Evolutionary conservation across 345 rosid genomes (phyloP).

Genomic region (Populus tremula): DNA sequence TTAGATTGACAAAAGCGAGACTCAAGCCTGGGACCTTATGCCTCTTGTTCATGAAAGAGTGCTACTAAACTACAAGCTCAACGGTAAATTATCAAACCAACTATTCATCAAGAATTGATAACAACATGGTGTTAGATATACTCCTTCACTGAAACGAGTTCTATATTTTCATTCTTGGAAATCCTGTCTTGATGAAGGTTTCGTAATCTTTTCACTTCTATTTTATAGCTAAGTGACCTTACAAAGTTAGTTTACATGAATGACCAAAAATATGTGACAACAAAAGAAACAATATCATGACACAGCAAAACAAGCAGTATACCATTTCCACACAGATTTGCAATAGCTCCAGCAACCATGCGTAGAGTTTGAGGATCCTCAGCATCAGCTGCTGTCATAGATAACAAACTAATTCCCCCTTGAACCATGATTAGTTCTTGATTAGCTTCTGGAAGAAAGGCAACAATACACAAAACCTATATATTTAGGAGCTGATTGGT

Average conservation of each 20-base stretch:
- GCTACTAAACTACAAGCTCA: not conserved
- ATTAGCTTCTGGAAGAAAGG: constrained; percentile 28
- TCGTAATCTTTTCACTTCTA: not conserved
- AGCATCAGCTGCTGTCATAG: constrained; percentile 36
- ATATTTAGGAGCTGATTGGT: not conserved
- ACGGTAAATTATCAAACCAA: not conserved
- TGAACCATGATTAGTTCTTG: constrained; percentile 35
- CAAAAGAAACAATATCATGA: not conserved
- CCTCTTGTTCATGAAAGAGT: not conserved
- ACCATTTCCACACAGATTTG: constrained; percentile 37
- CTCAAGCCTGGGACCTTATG: not conserved
- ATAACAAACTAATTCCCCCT: constrained; percentile 33
- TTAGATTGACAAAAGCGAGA: not conserved
- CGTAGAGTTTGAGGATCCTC: constrained; percentile 41
- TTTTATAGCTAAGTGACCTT: not conserved
- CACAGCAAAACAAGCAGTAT: constrained; percentile 2
- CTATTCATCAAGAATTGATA: not conserved
- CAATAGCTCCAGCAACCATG: constrained; percentile 41
- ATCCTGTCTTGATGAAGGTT: not conserved
- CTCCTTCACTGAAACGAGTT: not conserved
- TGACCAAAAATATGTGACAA: not conserved
- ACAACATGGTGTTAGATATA: not conserved
- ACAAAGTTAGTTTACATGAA: not conserved
- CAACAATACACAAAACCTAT: not conserved
- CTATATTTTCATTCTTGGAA: not conserved